Conservation (phyloP, 2,329 filamentous ascomycete species). For the Sclerotinia spermophila region DNA sequence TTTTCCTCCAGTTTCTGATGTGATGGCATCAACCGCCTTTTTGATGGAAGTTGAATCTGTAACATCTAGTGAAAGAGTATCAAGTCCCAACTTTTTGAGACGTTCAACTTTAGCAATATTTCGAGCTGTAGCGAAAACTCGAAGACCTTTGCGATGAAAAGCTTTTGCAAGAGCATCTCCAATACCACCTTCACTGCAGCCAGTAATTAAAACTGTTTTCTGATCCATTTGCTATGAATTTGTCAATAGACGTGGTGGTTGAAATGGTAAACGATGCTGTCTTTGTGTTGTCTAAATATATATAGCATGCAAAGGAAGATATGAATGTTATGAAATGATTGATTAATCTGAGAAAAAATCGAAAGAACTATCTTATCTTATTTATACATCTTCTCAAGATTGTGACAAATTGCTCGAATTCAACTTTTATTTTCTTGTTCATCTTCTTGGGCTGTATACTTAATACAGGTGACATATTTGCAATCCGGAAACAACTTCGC, state of each 20-base stretch:
- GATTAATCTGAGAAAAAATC: neutral
- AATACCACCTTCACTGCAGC: conserved; percentile 41
- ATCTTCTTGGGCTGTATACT: neutral
- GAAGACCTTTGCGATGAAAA: conserved; percentile 39
- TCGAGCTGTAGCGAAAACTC: conserved; percentile 43
- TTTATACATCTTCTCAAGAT: neutral
- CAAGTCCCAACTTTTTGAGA: conserved; percentile 33
- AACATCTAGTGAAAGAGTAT: conserved; percentile 42
- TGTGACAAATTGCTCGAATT: neutral
- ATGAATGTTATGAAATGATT: neutral
- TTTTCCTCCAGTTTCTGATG: conserved; percentile 37
- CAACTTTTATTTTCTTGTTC: neutral
- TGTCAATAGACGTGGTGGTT: neutral
- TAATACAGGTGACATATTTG: neutral
- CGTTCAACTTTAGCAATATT: conserved; percentile 38
- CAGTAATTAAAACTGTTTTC: conserved; percentile 40
- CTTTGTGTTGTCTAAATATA: neutral
- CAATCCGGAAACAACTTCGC: neutral
- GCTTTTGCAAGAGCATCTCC: conserved; percentile 42
- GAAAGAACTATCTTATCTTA: neutral
- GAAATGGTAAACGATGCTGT: neutral
- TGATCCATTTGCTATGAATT: conserved; percentile 10
- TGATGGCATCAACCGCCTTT: conserved; percentile 36
- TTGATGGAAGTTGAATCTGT: conserved; percentile 39
- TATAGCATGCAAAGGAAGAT: neutral